Evolutionary conservation across 768 basidiomycete genomes (phyloP).

Genomic region (Termitomyces sp.): DNA sequence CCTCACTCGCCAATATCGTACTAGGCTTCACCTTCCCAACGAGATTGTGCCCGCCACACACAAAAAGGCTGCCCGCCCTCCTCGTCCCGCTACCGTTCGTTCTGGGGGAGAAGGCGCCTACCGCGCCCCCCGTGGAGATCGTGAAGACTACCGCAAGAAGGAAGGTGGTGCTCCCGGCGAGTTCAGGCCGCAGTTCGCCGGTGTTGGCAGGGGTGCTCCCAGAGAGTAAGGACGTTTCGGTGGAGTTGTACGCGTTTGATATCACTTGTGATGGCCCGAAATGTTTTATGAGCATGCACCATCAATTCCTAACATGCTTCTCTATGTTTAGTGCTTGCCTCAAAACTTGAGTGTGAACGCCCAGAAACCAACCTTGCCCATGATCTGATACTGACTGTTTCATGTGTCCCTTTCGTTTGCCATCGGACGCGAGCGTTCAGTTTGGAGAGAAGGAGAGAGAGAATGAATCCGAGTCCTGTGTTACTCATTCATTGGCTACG

Average conservation of each 20-base stretch:
- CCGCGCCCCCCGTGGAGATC: constrained; percentile 83
- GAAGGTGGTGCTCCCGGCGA: constrained; percentile 85
- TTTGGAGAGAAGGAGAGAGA: neutral
- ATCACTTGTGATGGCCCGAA: constrained; percentile 14
- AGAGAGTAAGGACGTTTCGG: constrained; percentile 43
- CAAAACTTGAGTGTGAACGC: neutral
- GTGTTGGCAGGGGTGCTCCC: constrained; percentile 85
- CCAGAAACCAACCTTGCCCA: neutral
- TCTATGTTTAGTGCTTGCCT: constrained; percentile 1
- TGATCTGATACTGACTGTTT: neutral
- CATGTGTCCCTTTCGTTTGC: neutral
- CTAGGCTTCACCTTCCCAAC: constrained; percentile 85
- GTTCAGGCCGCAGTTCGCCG: constrained; percentile 84
- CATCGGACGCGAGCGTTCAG: neutral
- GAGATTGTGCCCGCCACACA: constrained; percentile 98
- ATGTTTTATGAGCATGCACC: constrained; percentile 23
- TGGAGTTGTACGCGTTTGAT: constrained; percentile 15
- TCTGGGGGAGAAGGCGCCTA: constrained; percentile 74
- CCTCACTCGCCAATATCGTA: neutral
- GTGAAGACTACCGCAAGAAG: constrained; percentile 92
- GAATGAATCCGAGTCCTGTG: too few relatives aligned
- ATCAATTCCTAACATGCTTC: constrained; percentile 10
- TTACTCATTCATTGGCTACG: neutral
- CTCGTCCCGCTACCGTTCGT: constrained; percentile 74
- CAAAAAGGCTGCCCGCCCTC: constrained; percentile 90